Evolutionary conservation across 179 eudicot species (phyloP), one percentile per base, ranked within the genome.

Genomic region (Heliamphora pulchella): DNA sequence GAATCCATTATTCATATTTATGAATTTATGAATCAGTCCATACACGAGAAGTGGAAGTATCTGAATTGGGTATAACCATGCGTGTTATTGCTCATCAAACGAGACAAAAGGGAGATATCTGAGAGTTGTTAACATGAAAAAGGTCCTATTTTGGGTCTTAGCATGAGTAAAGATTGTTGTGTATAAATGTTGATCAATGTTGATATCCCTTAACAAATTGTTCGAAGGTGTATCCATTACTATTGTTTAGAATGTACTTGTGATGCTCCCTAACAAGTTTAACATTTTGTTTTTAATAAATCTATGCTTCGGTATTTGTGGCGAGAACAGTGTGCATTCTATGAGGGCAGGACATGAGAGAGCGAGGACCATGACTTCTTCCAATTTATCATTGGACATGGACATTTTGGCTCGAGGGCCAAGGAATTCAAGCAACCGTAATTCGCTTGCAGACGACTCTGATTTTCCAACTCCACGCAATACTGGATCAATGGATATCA

Each of bases 321-420:
- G 58, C 81, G 81, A 79, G 66, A 80, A 48, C 81, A 89, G 91
- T 78, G 53, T 81, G 51, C 62, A 79, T 18, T 69, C 86, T n/a
- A 13, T 5, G 62, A 77, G 82, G 78, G 67, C 5, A 41, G 79
- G 80, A 47, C 59, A 66, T 47, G 86, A 83, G 31, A 87, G 80
- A 13, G 18, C 80, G 7, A 71, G 76, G 81, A 9, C 72, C 3
- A 75, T 72, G 83, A 83, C 65, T 46, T 81, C 63, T 48, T 71
- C 90, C 46, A 82, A 74, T 75, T 20, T 75, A 50, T 84, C 91
- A 47, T n/a, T 79, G 68, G 88, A 87, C 46, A 81, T 78, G 58
- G 88, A 90, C 13, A 3, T 65, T 11, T 0, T 57, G 6, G 31
- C 10, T 67, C 62, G 63, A 57, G 84, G 83, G 41, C 50, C 71